Base-by-base conservation (phyloP, 768 basidiomycete genomes). In the Leccinum broughii region DNA sequence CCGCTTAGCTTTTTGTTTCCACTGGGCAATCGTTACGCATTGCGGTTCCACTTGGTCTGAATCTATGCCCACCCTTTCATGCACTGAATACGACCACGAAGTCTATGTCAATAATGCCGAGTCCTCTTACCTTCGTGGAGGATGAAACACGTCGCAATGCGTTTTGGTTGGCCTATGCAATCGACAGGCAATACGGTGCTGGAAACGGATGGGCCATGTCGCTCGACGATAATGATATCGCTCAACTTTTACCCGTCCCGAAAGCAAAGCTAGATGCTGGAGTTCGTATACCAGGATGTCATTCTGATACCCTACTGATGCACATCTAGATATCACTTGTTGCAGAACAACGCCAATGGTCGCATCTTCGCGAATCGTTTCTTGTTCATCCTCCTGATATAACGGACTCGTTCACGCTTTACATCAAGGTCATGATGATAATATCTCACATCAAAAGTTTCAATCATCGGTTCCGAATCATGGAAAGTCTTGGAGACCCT, bases 181-280 rank as follows among this genome's bases (percentile, higher is more conserved):
- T 80, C 50, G 90, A 92, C 64, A 83, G 89, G 28, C 81, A 86
- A 61, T 83, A 85, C 58, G 85, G 87, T 6, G 82, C 81, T 61
- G 83, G 84, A 34, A 90, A 89, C 64, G 86, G 85, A 20, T 92
- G 89, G 84, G 85, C 89, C 0, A 77, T 85, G 60, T 81, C 80
- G 59, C 74, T 92, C 10, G 90, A 92, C 62, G 90, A 92, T 68
- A 80, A 85, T 61, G 89, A 90, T 66, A 79, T 92, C 20, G 85
- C 85, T 22, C 89, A 91, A 60, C 71, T 89, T 20, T 77, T 92
- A 26, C 89, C 90, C 1, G 77, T 88, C 15, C 80, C 84, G 46
- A 80, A 79, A 8, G 82, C 85, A 39, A 78, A 84, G 34, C 88
- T 86, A 65, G 79, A 87, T 58, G 75, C 79, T 64, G 88, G 88